These are phyloP conservation scores for Eucalyptus polyanthemos DNA, from an alignment of 345 rosid genomes.

Conservation along the genomic window DNA sequence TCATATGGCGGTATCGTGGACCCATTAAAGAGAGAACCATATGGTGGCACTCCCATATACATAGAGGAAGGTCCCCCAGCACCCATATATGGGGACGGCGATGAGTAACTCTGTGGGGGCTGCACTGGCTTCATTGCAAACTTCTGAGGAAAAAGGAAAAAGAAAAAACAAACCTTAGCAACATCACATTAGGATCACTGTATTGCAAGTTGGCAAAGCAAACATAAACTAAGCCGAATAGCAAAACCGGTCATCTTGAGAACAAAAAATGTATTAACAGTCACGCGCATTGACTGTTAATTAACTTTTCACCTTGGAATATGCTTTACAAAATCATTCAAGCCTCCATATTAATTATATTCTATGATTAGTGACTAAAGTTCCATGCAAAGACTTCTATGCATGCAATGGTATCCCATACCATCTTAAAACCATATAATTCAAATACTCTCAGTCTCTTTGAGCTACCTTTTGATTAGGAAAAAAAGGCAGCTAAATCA, in stretches of 20 bases:
- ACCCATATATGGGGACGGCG: constrained; percentile 73
- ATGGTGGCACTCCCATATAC: constrained; percentile 83
- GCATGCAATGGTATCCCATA: background rate
- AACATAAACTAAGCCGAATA: background rate
- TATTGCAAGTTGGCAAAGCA: background rate
- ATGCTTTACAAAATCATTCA: background rate
- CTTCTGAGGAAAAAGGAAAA: constrained; percentile 32
- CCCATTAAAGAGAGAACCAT: constrained; percentile 77
- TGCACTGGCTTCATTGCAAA: constrained; percentile 71
- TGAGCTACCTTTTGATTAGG: background rate
- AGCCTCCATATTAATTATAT: background rate
- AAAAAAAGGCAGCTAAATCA: background rate
- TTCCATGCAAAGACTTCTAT: background rate
- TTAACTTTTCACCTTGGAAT: background rate
- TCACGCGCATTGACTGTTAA: background rate
- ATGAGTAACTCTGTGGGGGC: constrained; percentile 43
- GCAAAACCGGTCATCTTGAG: background rate
- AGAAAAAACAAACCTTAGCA: background rate
- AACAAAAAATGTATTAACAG: background rate
- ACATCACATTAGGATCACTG: background rate
- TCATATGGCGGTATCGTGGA: constrained; percentile 85
- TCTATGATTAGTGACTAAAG: background rate
- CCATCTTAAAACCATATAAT: background rate
- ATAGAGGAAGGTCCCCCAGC: constrained; percentile 72
- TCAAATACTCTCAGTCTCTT: background rate